Conservation (phyloP, 164 flowering plant species). For the Macadamia tetraphylla region DNA sequence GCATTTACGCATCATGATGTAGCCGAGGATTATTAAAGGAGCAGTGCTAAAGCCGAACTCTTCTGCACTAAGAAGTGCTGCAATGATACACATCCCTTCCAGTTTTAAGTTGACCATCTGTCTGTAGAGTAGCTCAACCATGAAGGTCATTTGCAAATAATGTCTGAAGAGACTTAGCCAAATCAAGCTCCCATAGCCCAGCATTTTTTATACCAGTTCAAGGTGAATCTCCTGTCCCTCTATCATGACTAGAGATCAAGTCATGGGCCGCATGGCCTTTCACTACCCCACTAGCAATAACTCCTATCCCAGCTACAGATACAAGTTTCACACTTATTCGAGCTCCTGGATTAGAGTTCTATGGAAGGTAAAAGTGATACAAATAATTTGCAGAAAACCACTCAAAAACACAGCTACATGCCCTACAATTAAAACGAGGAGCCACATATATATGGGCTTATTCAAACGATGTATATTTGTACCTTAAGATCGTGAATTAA, state of each 20-base stretch:
- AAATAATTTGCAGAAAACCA: no score
- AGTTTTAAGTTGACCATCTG: constrained; percentile 96
- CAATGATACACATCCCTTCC: constrained; percentile 95
- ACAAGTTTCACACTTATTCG: constrained; percentile 94
- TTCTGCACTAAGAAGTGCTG: constrained; percentile 98
- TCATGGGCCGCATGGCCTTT: constrained; percentile 99
- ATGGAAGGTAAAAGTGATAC: constrained; percentile 1
- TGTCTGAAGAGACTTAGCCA: constrained; percentile 98
- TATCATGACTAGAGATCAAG: constrained; percentile 95
- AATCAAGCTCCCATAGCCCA: constrained; percentile 98
- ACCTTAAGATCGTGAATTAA: constrained; percentile 98
- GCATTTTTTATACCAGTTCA: constrained; percentile 99
- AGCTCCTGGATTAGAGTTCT: constrained; percentile 94
- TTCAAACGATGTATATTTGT: neutral
- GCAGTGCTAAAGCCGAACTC: constrained; percentile 99
- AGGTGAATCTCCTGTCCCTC: constrained; percentile 99
- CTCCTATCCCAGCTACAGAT: constrained; percentile 99
- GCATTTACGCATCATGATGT: constrained; percentile 99
- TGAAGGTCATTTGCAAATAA: constrained; percentile 96
- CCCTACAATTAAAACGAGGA: neutral
- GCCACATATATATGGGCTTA: no score
- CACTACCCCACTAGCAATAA: constrained; percentile 96
- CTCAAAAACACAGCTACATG: neutral
- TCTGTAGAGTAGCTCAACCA: constrained; percentile 85
- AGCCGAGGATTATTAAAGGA: constrained; percentile 94